phyloP scores from a whole-genome alignment of 306 rosid genomes.

The Malus asiatica region DNA sequence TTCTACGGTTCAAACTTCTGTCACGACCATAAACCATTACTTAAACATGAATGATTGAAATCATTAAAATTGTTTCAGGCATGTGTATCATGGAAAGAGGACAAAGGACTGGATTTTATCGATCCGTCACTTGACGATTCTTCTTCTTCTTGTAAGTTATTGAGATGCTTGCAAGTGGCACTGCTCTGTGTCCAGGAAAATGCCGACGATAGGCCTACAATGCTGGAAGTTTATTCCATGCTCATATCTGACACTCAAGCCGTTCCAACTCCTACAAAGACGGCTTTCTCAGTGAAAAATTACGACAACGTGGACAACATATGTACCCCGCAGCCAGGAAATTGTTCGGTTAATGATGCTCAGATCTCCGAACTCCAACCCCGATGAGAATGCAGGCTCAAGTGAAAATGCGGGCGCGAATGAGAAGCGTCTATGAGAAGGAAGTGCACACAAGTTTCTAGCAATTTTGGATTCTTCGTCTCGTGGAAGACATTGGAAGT shows the following conservation, averaged over 20 bases:
- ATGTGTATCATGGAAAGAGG: constrained; percentile 43
- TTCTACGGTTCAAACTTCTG: not conserved
- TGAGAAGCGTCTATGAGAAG: too few relatives aligned
- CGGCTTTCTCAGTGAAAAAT: constrained; percentile 29
- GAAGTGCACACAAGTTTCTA: too few relatives aligned
- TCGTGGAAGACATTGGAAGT: too few relatives aligned
- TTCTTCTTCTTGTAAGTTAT: constrained; percentile 29
- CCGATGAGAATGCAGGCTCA: constrained; percentile 21
- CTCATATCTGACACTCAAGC: constrained; percentile 34
- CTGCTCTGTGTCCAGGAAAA: constrained; percentile 59
- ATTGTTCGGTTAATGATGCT: constrained; percentile 33
- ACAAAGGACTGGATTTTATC: constrained; percentile 34
- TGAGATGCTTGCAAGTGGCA: constrained; percentile 64
- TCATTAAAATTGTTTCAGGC: constrained; percentile 27
- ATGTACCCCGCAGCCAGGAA: not conserved
- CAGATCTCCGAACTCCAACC: constrained; percentile 35
- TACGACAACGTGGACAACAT: constrained; percentile 5
- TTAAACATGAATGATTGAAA: not conserved
- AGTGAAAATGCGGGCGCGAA: not conserved
- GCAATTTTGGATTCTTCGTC: too few relatives aligned
- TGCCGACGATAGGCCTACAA: constrained; percentile 50
- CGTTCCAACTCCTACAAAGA: constrained; percentile 33
- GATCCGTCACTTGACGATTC: constrained; percentile 48
- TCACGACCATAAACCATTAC: not conserved
- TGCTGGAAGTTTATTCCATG: constrained; percentile 48